A percentile compares a stretch with the other conserved stretches of the same genome.
These are phyloP conservation scores for Tremella fuciformis DNA, from an alignment of 768 basidiomycete genomes.

Conservation along the genomic window DNA sequence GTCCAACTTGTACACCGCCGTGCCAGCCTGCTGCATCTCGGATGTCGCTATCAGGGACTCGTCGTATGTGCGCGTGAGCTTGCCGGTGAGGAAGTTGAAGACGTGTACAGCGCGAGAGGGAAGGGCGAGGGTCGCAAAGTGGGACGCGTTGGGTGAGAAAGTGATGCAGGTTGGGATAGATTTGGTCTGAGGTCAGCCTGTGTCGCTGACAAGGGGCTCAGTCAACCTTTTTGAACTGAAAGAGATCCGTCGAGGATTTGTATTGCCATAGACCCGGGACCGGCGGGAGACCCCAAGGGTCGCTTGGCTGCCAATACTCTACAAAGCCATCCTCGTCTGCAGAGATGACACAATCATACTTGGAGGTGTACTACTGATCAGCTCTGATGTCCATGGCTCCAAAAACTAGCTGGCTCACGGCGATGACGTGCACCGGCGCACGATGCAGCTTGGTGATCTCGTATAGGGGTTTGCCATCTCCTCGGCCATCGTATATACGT, in stretches of 20 bases:
- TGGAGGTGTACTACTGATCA: constrained; percentile 72
- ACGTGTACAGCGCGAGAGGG: constrained; percentile 92
- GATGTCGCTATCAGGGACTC: constrained; percentile 88
- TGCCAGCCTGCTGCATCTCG: constrained; percentile 99
- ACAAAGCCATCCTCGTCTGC: constrained; percentile 92
- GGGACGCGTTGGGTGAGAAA: constrained; percentile 80
- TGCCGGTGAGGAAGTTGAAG: constrained; percentile 86
- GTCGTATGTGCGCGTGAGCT: constrained; percentile 87
- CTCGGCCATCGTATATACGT: constrained; percentile 87
- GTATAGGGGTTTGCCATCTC: constrained; percentile 72
- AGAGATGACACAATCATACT: constrained; percentile 85
- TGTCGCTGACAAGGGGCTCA: neutral
- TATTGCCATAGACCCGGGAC: constrained; percentile 79
- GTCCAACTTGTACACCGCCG: constrained; percentile 83
- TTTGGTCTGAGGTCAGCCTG: constrained; percentile 64
- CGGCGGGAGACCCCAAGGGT: constrained; percentile 81
- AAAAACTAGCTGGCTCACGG: constrained; percentile 58
- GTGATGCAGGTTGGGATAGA: constrained; percentile 87
- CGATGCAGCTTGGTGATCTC: constrained; percentile 75
- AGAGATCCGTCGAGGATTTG: constrained; percentile 88
- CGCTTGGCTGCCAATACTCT: constrained; percentile 90
- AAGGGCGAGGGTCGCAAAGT: constrained; percentile 84
- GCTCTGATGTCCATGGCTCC: neutral
- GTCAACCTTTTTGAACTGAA: constrained; percentile 93
- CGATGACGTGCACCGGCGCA: constrained; percentile 85